Conservation (phyloP, 805 yeast genomes). For the Tetrapisispora iriomotensis region DNA sequence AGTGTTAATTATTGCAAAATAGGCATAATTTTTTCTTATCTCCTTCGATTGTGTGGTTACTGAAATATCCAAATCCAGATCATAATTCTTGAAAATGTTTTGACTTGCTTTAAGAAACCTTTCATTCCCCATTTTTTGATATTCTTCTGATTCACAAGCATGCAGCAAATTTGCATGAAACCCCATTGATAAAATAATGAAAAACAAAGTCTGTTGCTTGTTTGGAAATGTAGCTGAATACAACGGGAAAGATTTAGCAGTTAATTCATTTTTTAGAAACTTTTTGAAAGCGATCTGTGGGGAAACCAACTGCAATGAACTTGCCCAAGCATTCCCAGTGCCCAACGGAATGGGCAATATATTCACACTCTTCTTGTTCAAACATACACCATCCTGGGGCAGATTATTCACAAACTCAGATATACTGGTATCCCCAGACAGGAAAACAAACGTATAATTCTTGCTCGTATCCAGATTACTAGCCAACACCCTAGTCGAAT, state of each 20-base stretch:
- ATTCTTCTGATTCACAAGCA: constrained; percentile 60
- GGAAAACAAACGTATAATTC: constrained; percentile 40
- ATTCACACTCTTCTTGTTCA: constrained; percentile 7
- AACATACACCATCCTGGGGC: constrained; percentile 1
- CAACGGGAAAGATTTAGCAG: constrained; percentile 22
- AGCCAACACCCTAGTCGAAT: constrained; percentile 37
- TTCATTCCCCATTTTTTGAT: constrained; percentile 52
- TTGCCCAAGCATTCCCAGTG: constrained; percentile 75
- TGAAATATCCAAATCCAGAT: constrained; percentile 12
- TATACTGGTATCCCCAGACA: constrained; percentile 83
- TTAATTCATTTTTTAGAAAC: constrained; percentile 22
- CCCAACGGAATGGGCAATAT: constrained; percentile 56
- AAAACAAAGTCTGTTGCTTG: constrained; percentile 24
- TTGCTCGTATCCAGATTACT: constrained; percentile 14
- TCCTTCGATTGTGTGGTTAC: constrained; percentile 1
- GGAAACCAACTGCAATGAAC: constrained; percentile 40
- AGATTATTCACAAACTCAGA: constrained; percentile 61
- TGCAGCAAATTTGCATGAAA: constrained; percentile 81
- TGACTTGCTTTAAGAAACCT: constrained; percentile 65
- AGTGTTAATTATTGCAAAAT: constrained; percentile 23
- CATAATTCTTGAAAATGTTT: constrained; percentile 36
- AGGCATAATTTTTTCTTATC: constrained; percentile 11
- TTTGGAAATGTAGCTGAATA: constrained; percentile 28
- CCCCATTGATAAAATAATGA: constrained; percentile 75
- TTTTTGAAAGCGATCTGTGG: constrained; percentile 30